Base-by-base conservation (phyloP, 129 eudicot species). In the Flaveria robusta region DNA sequence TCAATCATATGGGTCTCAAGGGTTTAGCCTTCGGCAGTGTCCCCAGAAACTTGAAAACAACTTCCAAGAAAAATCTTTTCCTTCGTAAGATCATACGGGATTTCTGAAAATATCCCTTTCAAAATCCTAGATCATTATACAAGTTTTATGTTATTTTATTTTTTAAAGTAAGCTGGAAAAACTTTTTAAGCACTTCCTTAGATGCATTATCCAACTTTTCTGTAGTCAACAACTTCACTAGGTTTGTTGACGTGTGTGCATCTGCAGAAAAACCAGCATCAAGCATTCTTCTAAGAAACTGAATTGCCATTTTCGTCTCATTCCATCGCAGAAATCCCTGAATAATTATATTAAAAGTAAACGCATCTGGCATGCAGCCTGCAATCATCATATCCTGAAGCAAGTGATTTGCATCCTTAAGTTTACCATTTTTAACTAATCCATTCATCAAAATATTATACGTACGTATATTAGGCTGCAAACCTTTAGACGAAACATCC, bases 1-100 rank as follows among this genome's bases (percentile, higher is more conserved):
- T 63, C 91, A 89, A 39, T 85, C 92, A 81, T 91, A 58, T 84
- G 84, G 97, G 87, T 77, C 85, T 84, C 51, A 74, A 79, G 50
- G 91, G 92, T 7, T 81, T 86, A 15, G 84, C 86, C 85, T 80
- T 88, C 68, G 81, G 83, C 68, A 85, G 79, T 72, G 78, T 87
- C 76, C 85, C 89, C 86, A 86, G 20, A 20, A 19, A 9, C 92
- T 54, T 15, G 29, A 56, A 74, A 62, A 60, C 58, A 16, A n/a
- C 60, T 11, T 18, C 34, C 43, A 19, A 63, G 71, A 54, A 26
- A 24, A n/a, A 42, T 42, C 78, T 60, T 66, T 59, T 59, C 69
- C 65, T 23, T 5, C 78, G 15, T 60, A 74, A 24, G 42, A 19
- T 43, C 70, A 60, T 16, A 60, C 0, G 7, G 14, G 13, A n/a